Base-by-base conservation (phyloP, 2,329 filamentous ascomycete species). In the Kalmusia sp. region DNA sequence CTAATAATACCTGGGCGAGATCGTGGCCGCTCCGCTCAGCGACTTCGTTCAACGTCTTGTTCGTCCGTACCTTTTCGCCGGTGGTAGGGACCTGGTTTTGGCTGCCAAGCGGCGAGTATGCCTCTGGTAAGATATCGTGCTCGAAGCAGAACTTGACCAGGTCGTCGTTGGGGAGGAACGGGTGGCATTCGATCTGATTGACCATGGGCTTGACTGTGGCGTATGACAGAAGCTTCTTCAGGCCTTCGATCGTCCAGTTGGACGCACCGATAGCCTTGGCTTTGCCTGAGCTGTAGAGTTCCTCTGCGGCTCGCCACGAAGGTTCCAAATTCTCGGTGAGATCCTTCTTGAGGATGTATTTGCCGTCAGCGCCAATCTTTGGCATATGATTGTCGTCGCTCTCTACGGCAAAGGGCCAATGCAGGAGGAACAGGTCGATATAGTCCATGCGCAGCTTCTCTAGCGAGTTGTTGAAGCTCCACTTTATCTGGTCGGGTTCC, bases 1-100 rank as follows among this genome's bases (percentile, higher is more conserved):
- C 84, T 45, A 96, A 77, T 69, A 96, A 73, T n/a, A 96, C 79
- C 79, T 96, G 92, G 1, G 90, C 89, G 54, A 90, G 86, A 8
- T 86, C 85, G 78, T 90, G 91, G 58, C 81, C 82, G 70, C 95
- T 86, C 77, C 91, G 92, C 67, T 88, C 78, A 1, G 88, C 87
- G 47, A 96, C 76, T 19, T 80, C 81, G 62, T 85, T 84, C 47
- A 95, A 78, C 17, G 82, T 84, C 52, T 83, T 77, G 60, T 96
- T 89, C 37, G 87, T 88, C 40, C 85, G 79, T 14, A 87, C 86
- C 64, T 83, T 87, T 79, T 90, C 87, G 61, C 87, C 87, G 6
- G 86, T 88, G 55, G 74, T 84, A 48, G 86, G 86, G 17, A 89
- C 84, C 74, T 89, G 86, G 77, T 88, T 87, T 74, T 89, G 86